A percentile compares a stretch with the other conserved stretches of the same genome.
Evolutionary conservation across 1,139 yeast species (phyloP).

Genomic region (Debaryomyces nepalensis): DNA sequence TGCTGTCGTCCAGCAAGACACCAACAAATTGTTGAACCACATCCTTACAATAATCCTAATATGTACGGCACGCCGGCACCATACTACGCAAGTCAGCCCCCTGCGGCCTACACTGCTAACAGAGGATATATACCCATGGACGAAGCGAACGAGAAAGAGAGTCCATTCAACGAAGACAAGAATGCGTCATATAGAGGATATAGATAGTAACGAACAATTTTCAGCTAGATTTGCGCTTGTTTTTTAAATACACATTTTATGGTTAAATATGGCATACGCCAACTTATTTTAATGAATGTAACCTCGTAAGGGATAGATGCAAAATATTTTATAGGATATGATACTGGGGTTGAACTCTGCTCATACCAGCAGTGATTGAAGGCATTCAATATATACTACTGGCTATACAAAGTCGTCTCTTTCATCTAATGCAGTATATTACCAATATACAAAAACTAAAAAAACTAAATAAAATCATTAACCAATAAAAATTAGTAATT

Average conservation of each 20-base stretch:
- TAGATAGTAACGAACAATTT: neutral
- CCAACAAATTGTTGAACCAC: slow-evolving; percentile 20
- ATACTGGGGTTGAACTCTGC: no score
- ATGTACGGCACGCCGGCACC: slow-evolving; percentile 43
- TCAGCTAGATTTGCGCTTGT: no score
- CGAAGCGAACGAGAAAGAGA: slow-evolving; percentile 12
- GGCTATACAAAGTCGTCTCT: no score
- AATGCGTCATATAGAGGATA: slow-evolving; percentile 8
- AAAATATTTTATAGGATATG: no score
- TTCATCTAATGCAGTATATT: slow-evolving; percentile 21
- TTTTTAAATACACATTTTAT: no score
- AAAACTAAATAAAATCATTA: slow-evolving; percentile 14
- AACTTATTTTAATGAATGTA: no score
- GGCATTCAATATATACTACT: no score
- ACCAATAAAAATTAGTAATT: slow-evolving; percentile 11
- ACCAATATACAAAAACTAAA: slow-evolving; percentile 18
- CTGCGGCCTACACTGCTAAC: slow-evolving; percentile 17
- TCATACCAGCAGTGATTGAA: no score
- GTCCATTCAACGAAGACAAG: slow-evolving; percentile 20
- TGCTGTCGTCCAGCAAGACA: slow-evolving; percentile 40
- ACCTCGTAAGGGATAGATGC: no score
- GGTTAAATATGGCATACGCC: no score
- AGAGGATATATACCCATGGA: slow-evolving; percentile 20
- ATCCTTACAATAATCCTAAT: slow-evolving; percentile 38
- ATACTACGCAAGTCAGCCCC: slow-evolving; percentile 15